Conservation (phyloP, 352 stramenopile genomes). For the Peronospora destructor region DNA sequence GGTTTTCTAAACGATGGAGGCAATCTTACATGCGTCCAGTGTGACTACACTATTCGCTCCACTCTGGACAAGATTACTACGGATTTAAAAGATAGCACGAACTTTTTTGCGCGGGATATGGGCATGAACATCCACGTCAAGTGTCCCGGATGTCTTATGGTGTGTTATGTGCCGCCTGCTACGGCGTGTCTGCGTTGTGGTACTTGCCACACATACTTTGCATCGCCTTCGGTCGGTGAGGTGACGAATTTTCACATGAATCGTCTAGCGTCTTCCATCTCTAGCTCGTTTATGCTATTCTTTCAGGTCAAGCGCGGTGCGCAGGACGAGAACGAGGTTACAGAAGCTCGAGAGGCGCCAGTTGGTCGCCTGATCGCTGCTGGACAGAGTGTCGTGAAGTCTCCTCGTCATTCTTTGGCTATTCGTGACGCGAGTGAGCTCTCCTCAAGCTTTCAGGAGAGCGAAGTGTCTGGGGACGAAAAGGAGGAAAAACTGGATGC, state of each 20-base stretch:
- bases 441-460: conserved; percentile 27
- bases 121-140: conserved; percentile 81
- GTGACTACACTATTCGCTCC: conserved; percentile 67
- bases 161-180: conserved; percentile 69
- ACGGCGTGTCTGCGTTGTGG: conserved; percentile 74
- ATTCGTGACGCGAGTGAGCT: conserved; percentile 29
- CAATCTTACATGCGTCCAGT: conserved; percentile 64
- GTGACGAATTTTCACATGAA: conserved; percentile 83
- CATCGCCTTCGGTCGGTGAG: conserved; percentile 64
- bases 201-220: conserved; percentile 78
- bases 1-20: conserved; percentile 68
- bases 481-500: conserved; percentile 23
- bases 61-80: conserved; percentile 67
- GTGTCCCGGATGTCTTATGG: conserved; percentile 64
- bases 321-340: conserved; percentile 21
- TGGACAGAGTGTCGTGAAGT: conserved; percentile 40
- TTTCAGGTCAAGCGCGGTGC: conserved; percentile 37
- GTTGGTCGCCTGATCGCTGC: conserved; percentile 57
- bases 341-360: conserved; percentile 37
- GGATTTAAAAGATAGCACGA: conserved; percentile 71
- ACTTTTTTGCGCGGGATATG: conserved; percentile 73
- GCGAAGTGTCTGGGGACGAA: conserved; percentile 25
- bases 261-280: conserved; percentile 68
- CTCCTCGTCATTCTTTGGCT: conserved; percentile 20
- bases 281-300: conserved; percentile 66